Conservation (phyloP, 371 early-diverging fungal species). For the Mucor piriformis region DNA sequence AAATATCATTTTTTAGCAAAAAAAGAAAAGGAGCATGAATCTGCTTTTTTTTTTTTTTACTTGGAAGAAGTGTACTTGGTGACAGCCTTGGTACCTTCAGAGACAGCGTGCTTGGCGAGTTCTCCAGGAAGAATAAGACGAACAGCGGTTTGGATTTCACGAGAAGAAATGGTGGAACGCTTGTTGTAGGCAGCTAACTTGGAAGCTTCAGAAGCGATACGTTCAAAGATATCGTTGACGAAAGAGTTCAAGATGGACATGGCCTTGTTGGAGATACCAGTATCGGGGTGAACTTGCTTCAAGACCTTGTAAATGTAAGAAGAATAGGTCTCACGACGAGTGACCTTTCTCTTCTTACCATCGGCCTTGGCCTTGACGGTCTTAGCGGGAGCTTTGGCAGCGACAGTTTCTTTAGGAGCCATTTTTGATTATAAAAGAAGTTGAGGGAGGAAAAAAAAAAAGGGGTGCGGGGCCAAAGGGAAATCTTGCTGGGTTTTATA, state of each 20-base stretch:
- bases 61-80: conserved; percentile 93
- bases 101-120: conserved; percentile 96
- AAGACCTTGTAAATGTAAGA: conserved; percentile 97
- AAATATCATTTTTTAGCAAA: too few species aligned
- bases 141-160: conserved; percentile 95
- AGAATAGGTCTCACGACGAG: conserved; percentile 90
- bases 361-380: conserved; percentile 6
- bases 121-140: conserved; percentile 95
- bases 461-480: too few species aligned
- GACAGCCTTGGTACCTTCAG: conserved; percentile 97
- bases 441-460: background rate
- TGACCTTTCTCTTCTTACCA: conserved; percentile 61
- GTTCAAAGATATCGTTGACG: conserved; percentile 97
- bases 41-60: too few species aligned
- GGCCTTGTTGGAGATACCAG: conserved; percentile 98
- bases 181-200: conserved; percentile 93
- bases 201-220: conserved; percentile 89
- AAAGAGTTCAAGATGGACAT: conserved; percentile 98
- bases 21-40: too few species aligned
- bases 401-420: conserved; percentile 15
- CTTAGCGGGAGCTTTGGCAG: conserved; percentile 5
- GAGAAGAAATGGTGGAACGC: conserved; percentile 92
- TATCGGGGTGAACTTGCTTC: conserved; percentile 97
- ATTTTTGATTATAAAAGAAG: background rate
- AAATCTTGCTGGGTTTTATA: background rate